Evolutionary conservation across 1,139 yeast genomes (phyloP).

Genomic region (Scheffersomyces titani): DNA sequence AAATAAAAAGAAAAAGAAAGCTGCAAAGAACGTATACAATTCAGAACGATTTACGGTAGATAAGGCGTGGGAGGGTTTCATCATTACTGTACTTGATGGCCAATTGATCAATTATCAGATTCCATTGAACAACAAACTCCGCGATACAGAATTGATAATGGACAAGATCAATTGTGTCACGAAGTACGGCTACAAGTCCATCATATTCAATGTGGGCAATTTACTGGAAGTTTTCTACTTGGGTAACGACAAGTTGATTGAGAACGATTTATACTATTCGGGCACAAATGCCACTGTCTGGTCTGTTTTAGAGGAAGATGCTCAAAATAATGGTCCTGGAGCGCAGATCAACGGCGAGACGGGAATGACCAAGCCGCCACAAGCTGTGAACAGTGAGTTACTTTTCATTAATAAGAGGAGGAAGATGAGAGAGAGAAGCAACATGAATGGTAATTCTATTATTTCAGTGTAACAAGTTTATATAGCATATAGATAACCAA

Average conservation of each 20-base stretch:
- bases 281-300: constrained; percentile 30
- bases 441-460: constrained; percentile 3
- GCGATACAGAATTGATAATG: constrained; percentile 23
- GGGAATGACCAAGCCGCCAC: constrained; percentile 15
- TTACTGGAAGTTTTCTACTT: constrained; percentile 68
- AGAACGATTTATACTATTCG: constrained; percentile 41
- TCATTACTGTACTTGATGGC: constrained; percentile 64
- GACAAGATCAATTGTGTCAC: constrained; percentile 47
- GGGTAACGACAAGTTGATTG: constrained; percentile 58
- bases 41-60: constrained; percentile 11
- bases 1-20: constrained; percentile 1
- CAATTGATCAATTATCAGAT: constrained; percentile 59
- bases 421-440: constrained; percentile 30
- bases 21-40: not conserved
- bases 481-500: not conserved
- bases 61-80: constrained; percentile 78
- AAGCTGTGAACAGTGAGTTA: constrained; percentile 34
- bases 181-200: constrained; percentile 76
- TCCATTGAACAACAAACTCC: constrained; percentile 47
- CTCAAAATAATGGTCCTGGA: constrained; percentile 24
- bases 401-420: constrained; percentile 54
- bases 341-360: constrained; percentile 1
- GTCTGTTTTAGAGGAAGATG: constrained; percentile 31
- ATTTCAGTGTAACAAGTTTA: not conserved
- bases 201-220: constrained; percentile 73